Base-by-base conservation (phyloP, 768 basidiomycete genomes). In the Pleurotus salmoneostramineus region DNA sequence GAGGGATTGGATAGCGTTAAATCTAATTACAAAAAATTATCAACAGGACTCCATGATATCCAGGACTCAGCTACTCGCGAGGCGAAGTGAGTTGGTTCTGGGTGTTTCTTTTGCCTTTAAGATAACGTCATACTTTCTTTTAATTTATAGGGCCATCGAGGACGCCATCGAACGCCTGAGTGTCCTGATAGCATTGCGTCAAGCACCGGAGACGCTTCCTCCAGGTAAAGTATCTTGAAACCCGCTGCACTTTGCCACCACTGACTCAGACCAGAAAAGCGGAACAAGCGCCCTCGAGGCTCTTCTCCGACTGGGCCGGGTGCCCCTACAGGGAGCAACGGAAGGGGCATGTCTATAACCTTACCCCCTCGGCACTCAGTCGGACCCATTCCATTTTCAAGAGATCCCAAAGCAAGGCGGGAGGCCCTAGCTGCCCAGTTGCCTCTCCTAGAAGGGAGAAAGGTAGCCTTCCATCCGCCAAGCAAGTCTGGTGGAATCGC, bases 381-480 rank as follows among this genome's bases (percentile, higher is more conserved):
- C 2, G 87, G 85, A 1, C 80, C 85, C 10, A 75, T 79, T 42
- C 68, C 79, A 8, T 83, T 82, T 64, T 78, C 84, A 4, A 82
- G 88, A 42, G 89, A 90, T 55, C 77, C 84, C 6, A 91, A 87
- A 66, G 74, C 82, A 6, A 80, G 88, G 45, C 79, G 85, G 61
- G 86, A 91, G 62, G 80, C 80, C 2, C 65, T 86, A 4, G 69
- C 76, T 14, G 81, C 75, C 57, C 89, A 89, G 58, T 72, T 88
- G 2, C 88, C 88, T 7, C 74, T 93, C 14, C 84, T 84, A 63
- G 79, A 83, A 66, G 87, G 87, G 15, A 79, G 92, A 56, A 91
- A 87, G 64, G 91, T 94, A 8, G 92, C 89, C 1, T 93, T 92
- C 64, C 88, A 88, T 69, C 86, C 85, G 4, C 83, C 78, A 4